Percentiles rank a stretch among this genome's conserved stretches.
Conservation (phyloP, 2,329 filamentous ascomycete genomes). For the Colletotrichum orbiculare region DNA sequence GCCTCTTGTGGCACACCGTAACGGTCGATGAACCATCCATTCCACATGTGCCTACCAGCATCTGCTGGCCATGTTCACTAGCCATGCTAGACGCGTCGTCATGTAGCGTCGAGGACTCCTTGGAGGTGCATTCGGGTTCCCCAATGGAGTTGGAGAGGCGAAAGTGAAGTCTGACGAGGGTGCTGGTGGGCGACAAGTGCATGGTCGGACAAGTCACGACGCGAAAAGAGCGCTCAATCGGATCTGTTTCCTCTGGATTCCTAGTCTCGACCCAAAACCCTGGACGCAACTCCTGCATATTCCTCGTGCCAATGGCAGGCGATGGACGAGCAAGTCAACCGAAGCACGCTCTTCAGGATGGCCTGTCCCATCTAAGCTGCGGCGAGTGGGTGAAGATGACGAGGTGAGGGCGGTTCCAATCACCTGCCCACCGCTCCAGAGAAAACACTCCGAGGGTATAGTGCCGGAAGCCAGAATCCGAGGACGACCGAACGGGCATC, state of each 20-base stretch:
- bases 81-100: no score
- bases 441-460: no score
- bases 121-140: background rate
- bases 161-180: background rate
- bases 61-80: background rate
- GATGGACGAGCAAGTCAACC: background rate
- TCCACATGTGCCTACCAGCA: background rate
- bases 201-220: background rate
- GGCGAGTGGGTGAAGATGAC: background rate
- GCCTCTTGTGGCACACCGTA: background rate
- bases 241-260: background rate
- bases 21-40: constrained; percentile 6
- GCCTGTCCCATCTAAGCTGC: background rate
- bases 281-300: background rate
- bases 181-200: background rate
- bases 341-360: background rate
- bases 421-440: no score
- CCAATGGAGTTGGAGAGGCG: background rate
- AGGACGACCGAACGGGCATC: no score
- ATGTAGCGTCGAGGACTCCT: background rate
- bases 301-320: background rate
- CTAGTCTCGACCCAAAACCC: background rate
- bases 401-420: background rate
- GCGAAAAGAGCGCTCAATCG: background rate
- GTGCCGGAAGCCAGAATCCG: no score